Evolutionary conservation across 176 grass and related monocot species (phyloP), one percentile per base, ranked within the genome.

Genomic region (Lolium perenne): DNA sequence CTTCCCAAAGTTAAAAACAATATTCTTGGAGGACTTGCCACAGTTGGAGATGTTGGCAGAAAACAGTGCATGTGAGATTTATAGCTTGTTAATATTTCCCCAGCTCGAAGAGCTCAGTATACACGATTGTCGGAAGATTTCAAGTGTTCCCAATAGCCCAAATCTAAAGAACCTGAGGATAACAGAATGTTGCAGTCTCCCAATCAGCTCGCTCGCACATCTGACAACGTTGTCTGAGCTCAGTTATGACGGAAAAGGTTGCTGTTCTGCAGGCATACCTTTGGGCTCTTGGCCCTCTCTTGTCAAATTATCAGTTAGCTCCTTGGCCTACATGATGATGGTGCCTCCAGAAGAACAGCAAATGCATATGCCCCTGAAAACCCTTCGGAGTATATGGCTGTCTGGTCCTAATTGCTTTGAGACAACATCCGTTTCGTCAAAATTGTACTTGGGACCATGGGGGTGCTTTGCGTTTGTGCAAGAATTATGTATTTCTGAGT

Each of bases 401-500:
- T 0, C 0, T 15, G 32, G 76, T 41, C 53, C 35, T 5, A 60
- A 43, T 0, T 43, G 32, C 47, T 87, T 87, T 7, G 1, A 13
- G 20, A n/a, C 69, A n/a, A 0, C 72, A 10, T 71, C 56, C 16
- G 15, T 15, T 15, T 18, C 2, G 5, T 41, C 77, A 8, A 23
- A 73, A 41, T 1, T 43, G 38, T 71, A 48, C 4, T 59, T 29
- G 21, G 7, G 12, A 3, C 60, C 67, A 6, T 4, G 23, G 61
- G 13, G 47, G 0, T 49, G 61, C 60, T 60, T 77, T 10, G 48
- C 5, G 0, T 58, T 38, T 11, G 4, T 87, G 38, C 70, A 82
- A 15, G 2, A 22, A 2, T 17, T 87, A 16, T 0, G 0, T 0
- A 58, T 88, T 4, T 0, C 0, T 2, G 1, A 0, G 0, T 82